Evolutionary conservation across 2,329 filamentous ascomycete species (phyloP).

Genomic region (Pseudogymnoascus sp.): DNA sequence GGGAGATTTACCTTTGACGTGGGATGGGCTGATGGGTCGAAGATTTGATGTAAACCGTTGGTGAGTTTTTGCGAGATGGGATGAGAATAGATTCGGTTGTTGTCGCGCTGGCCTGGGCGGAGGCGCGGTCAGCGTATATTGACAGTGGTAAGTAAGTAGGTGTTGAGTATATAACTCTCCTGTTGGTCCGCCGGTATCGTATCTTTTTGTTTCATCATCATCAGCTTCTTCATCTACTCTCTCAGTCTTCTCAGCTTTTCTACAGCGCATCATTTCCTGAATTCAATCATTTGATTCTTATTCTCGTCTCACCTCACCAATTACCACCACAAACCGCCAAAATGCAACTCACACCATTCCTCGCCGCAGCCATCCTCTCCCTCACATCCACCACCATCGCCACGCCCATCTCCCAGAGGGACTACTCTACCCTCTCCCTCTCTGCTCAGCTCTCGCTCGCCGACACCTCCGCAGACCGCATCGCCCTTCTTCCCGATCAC

Average conservation of each 20-base stretch:
- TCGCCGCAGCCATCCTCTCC: constrained; percentile 37
- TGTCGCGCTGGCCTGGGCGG: background rate
- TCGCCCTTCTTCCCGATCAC: constrained; percentile 38
- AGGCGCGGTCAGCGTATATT: background rate
- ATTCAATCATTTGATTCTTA: constrained; percentile 8
- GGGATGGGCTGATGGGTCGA: background rate
- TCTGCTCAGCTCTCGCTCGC: constrained; percentile 25
- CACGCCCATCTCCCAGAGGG: constrained; percentile 24
- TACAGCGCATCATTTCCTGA: constrained; percentile 10
- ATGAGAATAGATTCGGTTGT: background rate
- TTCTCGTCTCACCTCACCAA: background rate
- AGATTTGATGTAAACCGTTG: background rate
- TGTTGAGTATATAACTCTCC: background rate
- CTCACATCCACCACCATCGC: constrained; percentile 31
- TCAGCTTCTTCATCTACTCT: background rate
- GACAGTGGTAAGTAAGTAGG: background rate
- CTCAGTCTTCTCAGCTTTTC: background rate
- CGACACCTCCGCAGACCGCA: constrained; percentile 39
- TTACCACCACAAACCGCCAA: constrained; percentile 21
- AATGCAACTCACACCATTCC: constrained; percentile 34
- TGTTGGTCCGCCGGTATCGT: background rate
- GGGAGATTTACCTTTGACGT: background rate
- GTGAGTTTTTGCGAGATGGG: background rate
- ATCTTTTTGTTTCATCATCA: background rate
- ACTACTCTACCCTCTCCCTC: constrained; percentile 12